A percentile compares a stretch with the other conserved stretches of the same genome.
phyloP scores from a whole-genome alignment of 2,329 filamentous ascomycete genomes.

The Trichoderma aggressivum region DNA sequence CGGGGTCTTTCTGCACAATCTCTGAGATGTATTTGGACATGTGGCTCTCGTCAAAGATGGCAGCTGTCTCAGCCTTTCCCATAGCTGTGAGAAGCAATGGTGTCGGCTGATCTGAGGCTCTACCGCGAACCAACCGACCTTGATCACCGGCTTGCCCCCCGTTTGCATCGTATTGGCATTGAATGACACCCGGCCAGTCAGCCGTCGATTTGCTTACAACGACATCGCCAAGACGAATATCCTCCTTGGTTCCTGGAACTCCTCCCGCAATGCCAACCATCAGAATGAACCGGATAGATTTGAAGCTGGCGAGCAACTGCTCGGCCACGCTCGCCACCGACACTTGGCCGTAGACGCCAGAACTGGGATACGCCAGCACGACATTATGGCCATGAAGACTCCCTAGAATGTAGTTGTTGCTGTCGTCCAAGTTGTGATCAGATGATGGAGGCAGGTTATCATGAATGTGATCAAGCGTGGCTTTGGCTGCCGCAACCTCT shows the following conservation, averaged over 20 bases:
- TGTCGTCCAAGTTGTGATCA: background rate
- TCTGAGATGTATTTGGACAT: background rate
- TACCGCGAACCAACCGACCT: background rate
- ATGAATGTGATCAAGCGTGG: background rate
- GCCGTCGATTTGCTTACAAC: background rate
- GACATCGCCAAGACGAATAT: conserved; percentile 7
- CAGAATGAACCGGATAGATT: background rate
- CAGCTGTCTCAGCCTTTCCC: conserved; percentile 2
- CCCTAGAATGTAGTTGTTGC: background rate
- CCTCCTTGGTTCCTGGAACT: background rate
- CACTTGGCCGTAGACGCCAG: background rate
- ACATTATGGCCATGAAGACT: conserved; percentile 7
- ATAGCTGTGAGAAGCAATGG: conserved; percentile 3
- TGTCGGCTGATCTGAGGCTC: background rate
- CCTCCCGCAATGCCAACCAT: conserved; percentile 1
- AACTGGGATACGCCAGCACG: background rate
- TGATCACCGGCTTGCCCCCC: background rate
- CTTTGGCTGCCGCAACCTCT: conserved; percentile 8
- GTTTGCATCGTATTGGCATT: background rate
- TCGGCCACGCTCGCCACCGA: background rate
- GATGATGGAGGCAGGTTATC: background rate
- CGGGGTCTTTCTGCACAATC: background rate
- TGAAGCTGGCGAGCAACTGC: background rate
- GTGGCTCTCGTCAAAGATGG: conserved; percentile 4
- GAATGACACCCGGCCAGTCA: background rate